phyloP scores from a whole-genome alignment of 768 basidiomycete species.

The Tricholoma terreum region DNA sequence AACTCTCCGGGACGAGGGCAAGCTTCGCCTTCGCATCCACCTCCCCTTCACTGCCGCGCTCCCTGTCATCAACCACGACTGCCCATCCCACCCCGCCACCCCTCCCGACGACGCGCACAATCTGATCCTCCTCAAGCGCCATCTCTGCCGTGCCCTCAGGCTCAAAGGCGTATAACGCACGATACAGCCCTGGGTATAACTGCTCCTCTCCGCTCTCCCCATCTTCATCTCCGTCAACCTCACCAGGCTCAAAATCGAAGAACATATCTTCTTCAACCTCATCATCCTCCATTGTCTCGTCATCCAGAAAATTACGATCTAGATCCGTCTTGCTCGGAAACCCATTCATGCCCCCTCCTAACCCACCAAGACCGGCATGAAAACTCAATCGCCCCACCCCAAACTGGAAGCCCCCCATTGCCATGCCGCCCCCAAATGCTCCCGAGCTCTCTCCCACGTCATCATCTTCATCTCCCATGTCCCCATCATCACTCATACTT shows the following conservation, averaged over 20 bases:
- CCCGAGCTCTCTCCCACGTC: slow-evolving; percentile 23
- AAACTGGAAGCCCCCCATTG: slow-evolving; percentile 6
- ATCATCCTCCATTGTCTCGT: slow-evolving; percentile 27
- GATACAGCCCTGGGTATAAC: slow-evolving; percentile 69
- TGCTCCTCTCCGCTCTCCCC: slow-evolving; percentile 34
- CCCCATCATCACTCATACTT: slow-evolving; percentile 14
- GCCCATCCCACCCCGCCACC: slow-evolving; percentile 84
- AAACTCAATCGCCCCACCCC: neutral
- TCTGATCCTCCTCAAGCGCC: slow-evolving; percentile 71
- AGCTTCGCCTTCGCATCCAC: slow-evolving; percentile 33
- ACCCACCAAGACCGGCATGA: slow-evolving; percentile 11
- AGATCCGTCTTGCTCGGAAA: slow-evolving; percentile 46
- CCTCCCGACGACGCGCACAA: slow-evolving; percentile 68
- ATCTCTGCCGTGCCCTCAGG: slow-evolving; percentile 84
- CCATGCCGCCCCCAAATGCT: slow-evolving; percentile 27
- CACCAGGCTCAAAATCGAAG: neutral
- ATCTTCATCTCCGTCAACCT: slow-evolving; percentile 20
- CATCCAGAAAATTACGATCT: slow-evolving; percentile 44
- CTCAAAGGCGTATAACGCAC: slow-evolving; percentile 74
- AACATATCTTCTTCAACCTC: slow-evolving; percentile 25
- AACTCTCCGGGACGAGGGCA: slow-evolving; percentile 78
- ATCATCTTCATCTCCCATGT: slow-evolving; percentile 11
- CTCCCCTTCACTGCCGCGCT: slow-evolving; percentile 12
- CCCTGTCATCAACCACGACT: slow-evolving; percentile 48
- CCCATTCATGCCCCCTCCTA: slow-evolving; percentile 24